Base-by-base conservation (phyloP, 2,329 filamentous ascomycete genomes). In the Didymosphaeria variabile region DNA sequence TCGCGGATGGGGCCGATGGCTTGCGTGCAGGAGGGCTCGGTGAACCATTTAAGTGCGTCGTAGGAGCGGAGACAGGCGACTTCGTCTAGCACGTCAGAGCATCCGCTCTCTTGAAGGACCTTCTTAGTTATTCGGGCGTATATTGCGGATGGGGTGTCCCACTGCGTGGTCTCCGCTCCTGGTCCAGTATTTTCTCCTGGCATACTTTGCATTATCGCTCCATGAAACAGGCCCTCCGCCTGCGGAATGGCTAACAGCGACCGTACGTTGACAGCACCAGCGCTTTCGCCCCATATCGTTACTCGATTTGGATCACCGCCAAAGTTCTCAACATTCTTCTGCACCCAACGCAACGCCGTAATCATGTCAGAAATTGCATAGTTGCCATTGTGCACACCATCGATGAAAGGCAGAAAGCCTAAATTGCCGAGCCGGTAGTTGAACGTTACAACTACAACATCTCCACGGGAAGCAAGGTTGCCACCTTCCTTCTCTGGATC, bases 301-400 rank as follows among this genome's bases (percentile, higher is more conserved):
- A 55, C 52, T 4, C 52, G 21, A 5, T 55, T 19, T 8, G 34
- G 34, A 42, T 53, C 50, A 29, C 50, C 50, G 34, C 50, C 50
- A n/a, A 53, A 53, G 23, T 53, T 42, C 50, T 26, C 15, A 21
- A 53, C 42, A 21, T 44, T 40, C 19, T 42, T 53, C 50, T 53
- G 32, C 49, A 53, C 50, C 50, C 50, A 53, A 19, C 36, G 34
- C 36, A 53, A 26, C 12, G 50, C 50, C n/a, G 9, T 42, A 5
- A 53, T 12, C 68, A 83, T 80, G 65, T 83, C 81, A 3, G 75
- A 77, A 10, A 84, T 70, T 3, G 78, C 81, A 49, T 75, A 82
- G 56, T 83, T 83, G 10, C 81, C 81, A 23, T 80, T 80, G 2
- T 79, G 80, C 13, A 74, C 67, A 12, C 79, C 55, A 42, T 61